Evolutionary conservation across 495 filamentous ascomycete genomes (phyloP).

Genomic region (Penicillium macrosclerotiorum): DNA sequence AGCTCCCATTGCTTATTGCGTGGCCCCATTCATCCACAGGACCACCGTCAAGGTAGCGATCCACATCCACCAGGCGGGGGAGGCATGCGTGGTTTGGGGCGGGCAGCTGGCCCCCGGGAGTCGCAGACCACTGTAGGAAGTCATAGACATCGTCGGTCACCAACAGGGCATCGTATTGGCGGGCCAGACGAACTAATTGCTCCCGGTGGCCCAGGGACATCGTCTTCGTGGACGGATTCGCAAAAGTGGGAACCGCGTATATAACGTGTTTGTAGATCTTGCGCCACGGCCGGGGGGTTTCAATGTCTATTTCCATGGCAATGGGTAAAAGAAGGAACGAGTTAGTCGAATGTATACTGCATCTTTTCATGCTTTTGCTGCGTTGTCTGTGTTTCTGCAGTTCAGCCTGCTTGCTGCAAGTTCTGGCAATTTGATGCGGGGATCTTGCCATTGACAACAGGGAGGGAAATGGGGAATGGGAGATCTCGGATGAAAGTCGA

Average conservation of each 20-base stretch:
- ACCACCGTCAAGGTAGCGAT: slow-evolving; percentile 58
- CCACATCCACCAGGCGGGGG: slow-evolving; percentile 75
- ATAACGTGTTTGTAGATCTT: slow-evolving; percentile 82
- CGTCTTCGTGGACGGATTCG: slow-evolving; percentile 76
- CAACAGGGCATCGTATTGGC: slow-evolving; percentile 71
- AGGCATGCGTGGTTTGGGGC: slow-evolving; percentile 45
- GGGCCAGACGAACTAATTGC: slow-evolving; percentile 63
- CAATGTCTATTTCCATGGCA: slow-evolving; percentile 24
- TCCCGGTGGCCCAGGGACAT: slow-evolving; percentile 62
- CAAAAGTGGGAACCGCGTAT: slow-evolving; percentile 79
- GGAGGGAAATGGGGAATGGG: too few relatives aligned
- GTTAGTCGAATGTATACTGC: slow-evolving; percentile 6
- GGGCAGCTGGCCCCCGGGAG: slow-evolving; percentile 17
- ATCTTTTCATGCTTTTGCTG: background rate
- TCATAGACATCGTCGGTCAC: slow-evolving; percentile 93
- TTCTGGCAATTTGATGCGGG: too few relatives aligned
- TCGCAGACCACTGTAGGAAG: slow-evolving; percentile 69
- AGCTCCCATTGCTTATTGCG: slow-evolving; percentile 75
- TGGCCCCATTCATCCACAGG: slow-evolving; percentile 66
- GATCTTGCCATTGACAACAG: too few relatives aligned
- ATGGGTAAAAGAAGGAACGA: background rate
- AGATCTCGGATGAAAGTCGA: slow-evolving; percentile 1
- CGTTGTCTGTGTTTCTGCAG: too few relatives aligned
- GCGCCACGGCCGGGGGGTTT: slow-evolving; percentile 46
- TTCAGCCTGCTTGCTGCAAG: too few relatives aligned